Evolutionary conservation across 2,329 filamentous ascomycete species (phyloP), one percentile per base, ranked within the genome.

Genomic region (Clarireedia hainanense): DNA sequence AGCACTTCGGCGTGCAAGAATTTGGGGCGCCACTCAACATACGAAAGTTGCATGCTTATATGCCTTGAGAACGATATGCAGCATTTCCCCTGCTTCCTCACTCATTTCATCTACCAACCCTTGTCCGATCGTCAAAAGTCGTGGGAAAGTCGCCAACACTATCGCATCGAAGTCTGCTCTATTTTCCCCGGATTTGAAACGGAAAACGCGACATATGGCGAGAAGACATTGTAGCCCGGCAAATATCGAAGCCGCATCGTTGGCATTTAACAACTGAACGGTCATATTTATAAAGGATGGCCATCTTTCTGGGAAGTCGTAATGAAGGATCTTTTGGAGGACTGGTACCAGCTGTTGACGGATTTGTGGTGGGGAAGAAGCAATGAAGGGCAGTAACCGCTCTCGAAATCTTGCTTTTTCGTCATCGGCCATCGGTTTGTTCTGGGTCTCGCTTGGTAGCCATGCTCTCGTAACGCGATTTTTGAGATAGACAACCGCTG

Each of bases 41-140:
- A 95, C 89, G 79, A 95, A 99, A 67, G 95, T 95, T 48, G 94
- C 91, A 75, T 99, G 92, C 76, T 99, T 99, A 75, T 95, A 99
- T 39, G 91, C 86, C 77, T 99, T 99, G 68, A 99, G 80, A 55
- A 95, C 89, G 57, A 95, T 86, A 69, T 95, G 88, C 64, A 99
- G 78, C 88, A 99, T 97, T 75, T 97, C 94, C 58, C 89, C 92
- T 17, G 92, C 94, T 73, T 99, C 94, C 64, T 95, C 78, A 69
- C 89, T 96, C 69, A 89, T 89, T 75, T 97, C 91, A 63, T 89
- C 86, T 47, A 96, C 87, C 65, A 97, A 76, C 71, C 89, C 87
- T 69, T 89, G 91, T 65, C 91, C 95, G 67, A 99, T 94, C 60
- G 80, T 79, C 63, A 97, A 77, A 61, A 97, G 77, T 61, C 91